Evolutionary conservation across 331 rosid genomes (phyloP).

Genomic region (Quercus lobata): DNA sequence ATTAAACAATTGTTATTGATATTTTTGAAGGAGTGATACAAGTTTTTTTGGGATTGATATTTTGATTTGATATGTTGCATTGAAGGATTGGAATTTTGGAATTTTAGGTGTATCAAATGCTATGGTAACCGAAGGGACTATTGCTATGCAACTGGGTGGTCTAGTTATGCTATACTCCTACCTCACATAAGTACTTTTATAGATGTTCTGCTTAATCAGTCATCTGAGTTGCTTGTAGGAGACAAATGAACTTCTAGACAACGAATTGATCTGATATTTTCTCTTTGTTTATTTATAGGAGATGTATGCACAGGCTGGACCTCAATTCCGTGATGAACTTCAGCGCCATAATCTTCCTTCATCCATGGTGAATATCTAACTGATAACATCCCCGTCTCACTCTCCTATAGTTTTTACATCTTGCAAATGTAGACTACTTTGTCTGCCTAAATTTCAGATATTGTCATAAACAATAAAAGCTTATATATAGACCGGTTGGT

Average conservation of each 20-base stretch:
- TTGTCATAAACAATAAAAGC: not conserved
- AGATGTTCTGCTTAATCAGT: not conserved
- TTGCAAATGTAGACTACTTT: not conserved
- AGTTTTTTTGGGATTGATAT: not conserved
- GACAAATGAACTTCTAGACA: not conserved
- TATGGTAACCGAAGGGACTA: not conserved
- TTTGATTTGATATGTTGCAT: not conserved
- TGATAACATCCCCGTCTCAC: not conserved
- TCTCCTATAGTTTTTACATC: not conserved
- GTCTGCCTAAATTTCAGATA: not conserved
- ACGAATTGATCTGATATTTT: slow-evolving; percentile 16
- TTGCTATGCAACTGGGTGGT: not conserved
- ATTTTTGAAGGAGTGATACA: not conserved
- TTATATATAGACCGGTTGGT: not conserved
- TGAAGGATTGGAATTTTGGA: not conserved
- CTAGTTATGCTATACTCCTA: not conserved
- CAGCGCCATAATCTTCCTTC: slow-evolving; percentile 89
- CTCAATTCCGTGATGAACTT: slow-evolving; percentile 97
- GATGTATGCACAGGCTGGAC: slow-evolving; percentile 95
- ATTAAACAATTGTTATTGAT: not conserved
- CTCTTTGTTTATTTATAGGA: slow-evolving; percentile 55
- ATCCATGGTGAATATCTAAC: slow-evolving; percentile 57
- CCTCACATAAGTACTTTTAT: not conserved
- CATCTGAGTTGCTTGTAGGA: not conserved
- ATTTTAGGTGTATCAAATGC: not conserved